Base-by-base conservation (phyloP, 2,329 filamentous ascomycete species). In the Exophiala bonariae region DNA sequence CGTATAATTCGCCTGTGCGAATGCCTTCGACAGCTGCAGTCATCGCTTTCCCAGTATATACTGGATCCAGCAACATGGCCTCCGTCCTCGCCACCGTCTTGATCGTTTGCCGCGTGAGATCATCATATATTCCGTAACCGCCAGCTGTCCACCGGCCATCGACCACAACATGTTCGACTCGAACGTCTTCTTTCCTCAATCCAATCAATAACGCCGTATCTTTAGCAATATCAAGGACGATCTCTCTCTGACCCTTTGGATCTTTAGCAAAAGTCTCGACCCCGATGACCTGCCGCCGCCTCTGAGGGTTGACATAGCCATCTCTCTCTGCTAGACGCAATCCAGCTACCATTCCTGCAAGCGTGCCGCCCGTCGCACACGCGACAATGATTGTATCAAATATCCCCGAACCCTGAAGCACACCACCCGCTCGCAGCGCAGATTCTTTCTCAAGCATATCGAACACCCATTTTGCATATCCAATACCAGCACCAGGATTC, bases 341-440 rank as follows among this genome's bases (percentile, higher is more conserved):
- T 3, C 66, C 66, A 1, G 66, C 63, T 28, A 68, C 60, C 40
- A 68, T 41, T 1, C 66, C 66, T 0, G 59, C 64, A 9, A 66
- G 44, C 9, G 65, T 67, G 52, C 64, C 66, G 7, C 65, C 66
- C 49, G 64, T 67, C 9, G 64, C 65, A 40, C 63, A 66, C 2
- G 65, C 64, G 13, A 67, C 64, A 38, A 68, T 66, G 7, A 68
- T 49, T 38, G 62, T 61, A 49, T 66, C 65, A 32, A 66, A 66
- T 16, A 50, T 49, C 3, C 59, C 58, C 1, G 55, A 54, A 7
- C 61, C 56, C 10, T 16, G 23, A n/a, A 44, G 28, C n/a, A 31
- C 9, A 16, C 18, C 16, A 22, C 14, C 18, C 16, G 10, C 4
- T 4, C 26, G 18, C 4, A 49, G 19, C 5, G 33, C 13, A 7